These are phyloP conservation scores for Drosera spatulata DNA, from an alignment of 179 eudicot species.

Conservation along the genomic window DNA sequence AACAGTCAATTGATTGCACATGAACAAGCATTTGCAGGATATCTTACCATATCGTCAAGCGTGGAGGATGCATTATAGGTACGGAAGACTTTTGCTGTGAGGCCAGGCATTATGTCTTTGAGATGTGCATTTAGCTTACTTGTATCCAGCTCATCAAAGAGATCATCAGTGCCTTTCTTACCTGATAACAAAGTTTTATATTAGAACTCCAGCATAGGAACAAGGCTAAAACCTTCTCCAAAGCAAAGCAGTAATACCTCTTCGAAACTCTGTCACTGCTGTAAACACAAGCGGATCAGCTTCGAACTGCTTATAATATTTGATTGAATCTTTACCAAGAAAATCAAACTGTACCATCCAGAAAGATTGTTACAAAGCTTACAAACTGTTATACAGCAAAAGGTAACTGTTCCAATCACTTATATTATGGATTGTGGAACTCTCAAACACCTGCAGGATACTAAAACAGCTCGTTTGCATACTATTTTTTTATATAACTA, in stretches of 20 bases:
- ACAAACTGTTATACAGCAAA: not conserved
- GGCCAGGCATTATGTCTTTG: constrained; percentile 97
- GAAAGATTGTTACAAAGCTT: not conserved
- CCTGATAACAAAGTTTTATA: constrained; percentile 31
- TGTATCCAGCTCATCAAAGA: constrained; percentile 87
- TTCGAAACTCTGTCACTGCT: constrained; percentile 69
- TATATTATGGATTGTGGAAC: no score
- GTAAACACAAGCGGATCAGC: constrained; percentile 67
- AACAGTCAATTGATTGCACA: no score
- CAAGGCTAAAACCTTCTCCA: not conserved
- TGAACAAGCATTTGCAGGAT: not conserved
- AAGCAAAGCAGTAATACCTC: constrained; percentile 29
- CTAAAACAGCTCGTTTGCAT: not conserved
- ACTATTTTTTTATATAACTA: not conserved
- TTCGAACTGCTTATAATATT: constrained; percentile 79
- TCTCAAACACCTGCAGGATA: not conserved
- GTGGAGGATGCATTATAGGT: no score
- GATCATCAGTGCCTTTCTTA: constrained; percentile 60
- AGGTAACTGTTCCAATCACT: no score
- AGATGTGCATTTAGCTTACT: constrained; percentile 84
- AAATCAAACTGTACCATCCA: constrained; percentile 71
- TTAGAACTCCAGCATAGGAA: not conserved
- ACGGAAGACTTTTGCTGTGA: no score
- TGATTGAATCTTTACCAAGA: no score
- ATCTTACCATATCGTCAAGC: constrained; percentile 86